These are phyloP conservation scores for Tuber microsphaerosporum DNA, from an alignment of 495 filamentous ascomycete genomes.

Conservation along the genomic window DNA sequence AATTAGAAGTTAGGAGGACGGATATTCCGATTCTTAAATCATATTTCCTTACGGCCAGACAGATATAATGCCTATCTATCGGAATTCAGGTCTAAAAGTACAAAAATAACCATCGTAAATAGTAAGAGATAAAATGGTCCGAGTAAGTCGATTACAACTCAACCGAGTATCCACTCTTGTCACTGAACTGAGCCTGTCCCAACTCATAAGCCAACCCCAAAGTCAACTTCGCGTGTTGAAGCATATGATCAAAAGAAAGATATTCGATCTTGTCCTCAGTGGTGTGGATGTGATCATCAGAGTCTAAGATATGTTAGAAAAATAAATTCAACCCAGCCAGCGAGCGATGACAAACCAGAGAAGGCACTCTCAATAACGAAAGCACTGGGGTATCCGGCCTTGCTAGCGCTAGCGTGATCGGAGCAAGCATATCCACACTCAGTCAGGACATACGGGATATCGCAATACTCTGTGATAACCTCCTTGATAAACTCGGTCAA, in stretches of 20 bases:
- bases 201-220: slow-evolving; percentile 79
- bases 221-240: slow-evolving; percentile 90
- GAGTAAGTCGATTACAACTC: not conserved
- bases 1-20: not conserved
- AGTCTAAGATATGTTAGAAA: slow-evolving; percentile 66
- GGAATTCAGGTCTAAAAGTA: not conserved
- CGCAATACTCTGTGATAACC: slow-evolving; percentile 80
- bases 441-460: slow-evolving; percentile 80
- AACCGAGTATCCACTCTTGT: slow-evolving; percentile 9
- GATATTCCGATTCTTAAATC: not conserved
- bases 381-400: slow-evolving; percentile 88
- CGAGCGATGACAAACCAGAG: slow-evolving; percentile 13
- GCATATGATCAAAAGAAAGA: slow-evolving; percentile 93
- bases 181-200: slow-evolving; percentile 27
- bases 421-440: slow-evolving; percentile 97
- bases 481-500: slow-evolving; percentile 90
- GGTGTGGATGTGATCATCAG: slow-evolving; percentile 81
- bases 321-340: not conserved
- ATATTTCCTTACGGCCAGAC: not conserved
- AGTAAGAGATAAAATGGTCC: not conserved
- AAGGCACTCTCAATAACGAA: slow-evolving; percentile 76
- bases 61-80: not conserved
- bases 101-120: not conserved
- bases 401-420: slow-evolving; percentile 91
- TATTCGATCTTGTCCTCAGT: slow-evolving; percentile 82